Evolutionary conservation across 73 alveolate genomes (phyloP).

Genomic region (Tetrahymena elliotti): DNA sequence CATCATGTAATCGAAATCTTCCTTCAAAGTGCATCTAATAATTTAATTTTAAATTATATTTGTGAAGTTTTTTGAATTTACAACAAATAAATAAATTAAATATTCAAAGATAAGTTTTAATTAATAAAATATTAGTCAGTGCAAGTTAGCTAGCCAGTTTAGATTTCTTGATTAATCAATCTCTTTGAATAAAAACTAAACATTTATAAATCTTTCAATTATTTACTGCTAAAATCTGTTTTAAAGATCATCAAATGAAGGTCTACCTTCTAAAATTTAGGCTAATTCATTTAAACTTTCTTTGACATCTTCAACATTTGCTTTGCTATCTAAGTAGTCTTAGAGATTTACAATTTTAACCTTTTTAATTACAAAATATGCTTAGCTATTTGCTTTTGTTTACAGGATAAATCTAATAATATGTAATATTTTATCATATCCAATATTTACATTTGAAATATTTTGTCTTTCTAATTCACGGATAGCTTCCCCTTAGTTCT

Average conservation of each 20-base stretch:
- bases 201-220: background rate
- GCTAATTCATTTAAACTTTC: background rate
- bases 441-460: background rate
- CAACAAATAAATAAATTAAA: too few species aligned
- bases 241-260: background rate
- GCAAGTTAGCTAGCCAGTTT: background rate
- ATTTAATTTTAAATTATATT: background rate
- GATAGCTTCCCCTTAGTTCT: conserved; percentile 74
- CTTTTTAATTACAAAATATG: background rate
- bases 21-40: background rate
- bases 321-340: background rate
- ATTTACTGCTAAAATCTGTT: background rate
- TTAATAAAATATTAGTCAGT: background rate
- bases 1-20: background rate
- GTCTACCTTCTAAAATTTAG: background rate
- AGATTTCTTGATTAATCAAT: background rate
- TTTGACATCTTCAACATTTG: background rate
- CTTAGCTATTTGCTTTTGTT: background rate
- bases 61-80: too few species aligned
- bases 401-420: background rate
- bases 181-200: background rate
- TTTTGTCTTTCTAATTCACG: conserved; percentile 71
- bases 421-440: too few species aligned
- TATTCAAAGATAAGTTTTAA: background rate
- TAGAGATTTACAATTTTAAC: background rate